Evolutionary conservation across 768 basidiomycete genomes (phyloP).

Genomic region (Pleurotus platypus): DNA sequence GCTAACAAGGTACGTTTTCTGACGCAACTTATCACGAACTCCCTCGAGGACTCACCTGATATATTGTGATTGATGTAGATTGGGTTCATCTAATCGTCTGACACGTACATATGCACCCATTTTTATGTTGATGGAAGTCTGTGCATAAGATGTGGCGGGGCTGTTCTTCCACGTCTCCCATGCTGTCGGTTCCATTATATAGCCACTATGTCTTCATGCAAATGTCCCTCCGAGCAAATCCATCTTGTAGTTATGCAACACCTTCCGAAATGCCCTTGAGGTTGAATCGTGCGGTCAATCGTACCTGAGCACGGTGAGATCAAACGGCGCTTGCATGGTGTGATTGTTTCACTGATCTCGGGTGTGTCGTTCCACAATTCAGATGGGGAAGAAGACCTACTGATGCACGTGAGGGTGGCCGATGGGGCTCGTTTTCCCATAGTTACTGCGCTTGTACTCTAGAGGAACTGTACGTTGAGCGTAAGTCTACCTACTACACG

Average conservation of each 20-base stretch:
- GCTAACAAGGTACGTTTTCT: conserved; percentile 81
- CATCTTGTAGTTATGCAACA: neutral
- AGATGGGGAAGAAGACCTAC: conserved; percentile 1
- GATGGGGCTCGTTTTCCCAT: conserved; percentile 5
- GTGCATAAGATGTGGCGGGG: neutral
- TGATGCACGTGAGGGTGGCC: conserved; percentile 3
- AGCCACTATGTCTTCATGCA: neutral
- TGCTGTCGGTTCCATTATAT: neutral
- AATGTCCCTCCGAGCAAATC: neutral
- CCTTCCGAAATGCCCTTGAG: neutral
- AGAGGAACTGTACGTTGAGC: neutral
- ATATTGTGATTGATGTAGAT: conserved; percentile 47
- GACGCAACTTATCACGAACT: neutral
- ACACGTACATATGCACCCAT: neutral
- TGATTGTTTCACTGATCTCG: conserved; percentile 8
- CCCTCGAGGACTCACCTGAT: neutral
- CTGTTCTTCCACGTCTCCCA: neutral
- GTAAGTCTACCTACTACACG: too few species aligned
- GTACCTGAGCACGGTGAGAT: neutral
- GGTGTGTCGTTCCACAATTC: neutral
- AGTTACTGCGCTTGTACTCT: neutral
- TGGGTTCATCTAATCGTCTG: conserved; percentile 76
- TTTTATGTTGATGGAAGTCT: neutral
- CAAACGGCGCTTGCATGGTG: conserved; percentile 2
- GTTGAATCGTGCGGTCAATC: too few species aligned